Evolutionary conservation across 2,329 filamentous ascomycete species (phyloP).

Genomic region (Amphichorda felina): DNA sequence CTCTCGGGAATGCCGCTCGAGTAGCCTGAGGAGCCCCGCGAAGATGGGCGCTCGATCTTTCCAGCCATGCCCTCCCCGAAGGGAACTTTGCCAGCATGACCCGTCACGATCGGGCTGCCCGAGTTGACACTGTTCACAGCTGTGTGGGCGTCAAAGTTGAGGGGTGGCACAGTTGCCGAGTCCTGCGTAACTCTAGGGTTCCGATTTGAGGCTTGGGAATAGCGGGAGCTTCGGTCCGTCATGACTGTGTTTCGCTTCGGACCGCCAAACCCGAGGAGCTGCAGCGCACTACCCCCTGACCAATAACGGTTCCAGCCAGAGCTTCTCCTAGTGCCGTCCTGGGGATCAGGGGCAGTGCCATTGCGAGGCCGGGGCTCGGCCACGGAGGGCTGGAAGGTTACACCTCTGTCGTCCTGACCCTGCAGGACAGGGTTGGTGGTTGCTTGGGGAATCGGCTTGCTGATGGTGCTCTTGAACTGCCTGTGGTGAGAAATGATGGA

Average conservation of each 20-base stretch:
- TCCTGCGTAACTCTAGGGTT: constrained; percentile 44
- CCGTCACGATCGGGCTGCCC: constrained; percentile 53
- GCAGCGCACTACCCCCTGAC: constrained; percentile 59
- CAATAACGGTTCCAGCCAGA: constrained; percentile 72
- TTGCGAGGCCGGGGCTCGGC: constrained; percentile 23
- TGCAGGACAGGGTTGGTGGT: constrained; percentile 19
- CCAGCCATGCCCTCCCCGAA: constrained; percentile 47
- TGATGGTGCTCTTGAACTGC: constrained; percentile 50
- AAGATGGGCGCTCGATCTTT: constrained; percentile 45
- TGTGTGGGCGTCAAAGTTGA: constrained; percentile 51
- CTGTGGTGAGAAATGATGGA: constrained; percentile 45
- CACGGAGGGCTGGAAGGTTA: constrained; percentile 22
- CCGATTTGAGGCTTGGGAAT: constrained; percentile 28
- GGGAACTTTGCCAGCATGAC: constrained; percentile 39
- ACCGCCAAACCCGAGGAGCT: constrained; percentile 48
- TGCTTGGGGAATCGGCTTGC: constrained; percentile 43
- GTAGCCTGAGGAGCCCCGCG: constrained; percentile 40
- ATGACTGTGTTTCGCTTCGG: constrained; percentile 36
- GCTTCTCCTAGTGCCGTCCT: constrained; percentile 42
- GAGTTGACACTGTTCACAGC: constrained; percentile 55
- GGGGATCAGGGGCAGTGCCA: constrained; percentile 13
- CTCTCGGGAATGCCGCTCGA: constrained; percentile 57
- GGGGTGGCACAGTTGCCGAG: constrained; percentile 58
- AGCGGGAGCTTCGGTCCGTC: constrained; percentile 44
- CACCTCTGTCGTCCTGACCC: constrained; percentile 27